Conservation (phyloP, 2,329 filamentous ascomycete species). For the Plenodomus lindquistii region DNA sequence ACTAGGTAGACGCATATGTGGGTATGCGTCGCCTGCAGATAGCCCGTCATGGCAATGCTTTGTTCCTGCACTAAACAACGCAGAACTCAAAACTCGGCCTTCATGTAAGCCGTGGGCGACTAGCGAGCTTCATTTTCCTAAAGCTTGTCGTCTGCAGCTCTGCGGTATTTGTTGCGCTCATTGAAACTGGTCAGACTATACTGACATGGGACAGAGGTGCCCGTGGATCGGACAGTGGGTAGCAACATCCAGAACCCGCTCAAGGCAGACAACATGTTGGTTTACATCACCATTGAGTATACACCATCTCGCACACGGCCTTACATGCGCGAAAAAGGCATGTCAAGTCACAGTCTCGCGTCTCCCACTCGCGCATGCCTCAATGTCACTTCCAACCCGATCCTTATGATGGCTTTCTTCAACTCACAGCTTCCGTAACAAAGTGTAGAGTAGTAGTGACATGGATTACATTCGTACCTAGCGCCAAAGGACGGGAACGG, state of each 20-base stretch:
- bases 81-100: not conserved
- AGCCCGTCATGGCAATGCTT: constrained; percentile 19
- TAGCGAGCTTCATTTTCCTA: constrained; percentile 21
- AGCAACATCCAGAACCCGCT: not conserved
- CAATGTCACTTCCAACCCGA: not conserved
- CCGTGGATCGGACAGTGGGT: not conserved
- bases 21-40: not conserved
- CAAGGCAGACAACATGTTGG: not conserved
- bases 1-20: no score
- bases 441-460: constrained; percentile 4
- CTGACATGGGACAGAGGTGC: not conserved
- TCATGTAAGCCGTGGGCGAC: constrained; percentile 3
- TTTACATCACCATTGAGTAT: not conserved
- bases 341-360: not conserved
- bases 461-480: constrained; percentile 19
- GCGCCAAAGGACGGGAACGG: constrained; percentile 21
- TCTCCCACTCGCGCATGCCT: not conserved
- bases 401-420: constrained; percentile 7
- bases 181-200: not conserved
- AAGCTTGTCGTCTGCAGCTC: constrained; percentile 8
- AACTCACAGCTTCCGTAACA: not conserved
- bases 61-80: constrained; percentile 15
- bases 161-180: constrained; percentile 5
- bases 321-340: not conserved
- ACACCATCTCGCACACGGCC: not conserved